phyloP scores from a whole-genome alignment of 768 basidiomycete genomes.

The Mrakia frigida region DNA sequence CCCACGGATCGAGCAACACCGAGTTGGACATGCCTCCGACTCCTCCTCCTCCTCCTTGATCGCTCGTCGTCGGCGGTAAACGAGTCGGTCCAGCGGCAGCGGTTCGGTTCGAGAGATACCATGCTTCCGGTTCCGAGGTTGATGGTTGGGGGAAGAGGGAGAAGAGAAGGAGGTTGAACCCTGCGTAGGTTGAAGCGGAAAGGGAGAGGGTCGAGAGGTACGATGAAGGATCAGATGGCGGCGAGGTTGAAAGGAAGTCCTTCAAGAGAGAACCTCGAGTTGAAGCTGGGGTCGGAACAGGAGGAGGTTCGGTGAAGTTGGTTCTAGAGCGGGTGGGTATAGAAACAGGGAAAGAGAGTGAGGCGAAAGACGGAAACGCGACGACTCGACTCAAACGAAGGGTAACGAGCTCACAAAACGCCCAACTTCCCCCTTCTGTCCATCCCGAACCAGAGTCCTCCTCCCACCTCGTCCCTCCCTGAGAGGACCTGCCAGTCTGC shows the following conservation, averaged over 20 bases:
- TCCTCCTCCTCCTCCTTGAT: not conserved
- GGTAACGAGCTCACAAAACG: slow-evolving; percentile 13
- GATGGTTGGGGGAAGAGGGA: slow-evolving; percentile 9
- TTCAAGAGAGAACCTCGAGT: slow-evolving; percentile 10
- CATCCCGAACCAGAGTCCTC: slow-evolving; percentile 31
- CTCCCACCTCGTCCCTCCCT: slow-evolving; percentile 15
- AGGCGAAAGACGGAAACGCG: not conserved
- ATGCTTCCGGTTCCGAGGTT: not conserved
- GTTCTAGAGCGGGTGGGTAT: not conserved
- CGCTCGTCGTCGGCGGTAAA: no score
- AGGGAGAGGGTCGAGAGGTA: not conserved
- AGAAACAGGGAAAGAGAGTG: not conserved
- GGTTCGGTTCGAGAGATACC: slow-evolving; percentile 28
- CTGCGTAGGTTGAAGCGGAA: slow-evolving; percentile 7
- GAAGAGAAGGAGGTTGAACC: slow-evolving; percentile 30
- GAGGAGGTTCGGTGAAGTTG: slow-evolving; percentile 28
- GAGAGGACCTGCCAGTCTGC: not conserved
- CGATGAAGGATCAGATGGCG: not conserved
- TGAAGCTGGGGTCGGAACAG: not conserved
- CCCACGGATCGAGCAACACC: slow-evolving; percentile 28
- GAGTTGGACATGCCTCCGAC: slow-evolving; percentile 26
- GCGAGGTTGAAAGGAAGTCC: slow-evolving; percentile 4
- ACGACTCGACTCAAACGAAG: no score
- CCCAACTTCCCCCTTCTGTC: slow-evolving; percentile 19
- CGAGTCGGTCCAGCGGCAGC: not conserved